Conservation (phyloP, 2,329 filamentous ascomycete species). For the Parascedosporium putredinis region DNA sequence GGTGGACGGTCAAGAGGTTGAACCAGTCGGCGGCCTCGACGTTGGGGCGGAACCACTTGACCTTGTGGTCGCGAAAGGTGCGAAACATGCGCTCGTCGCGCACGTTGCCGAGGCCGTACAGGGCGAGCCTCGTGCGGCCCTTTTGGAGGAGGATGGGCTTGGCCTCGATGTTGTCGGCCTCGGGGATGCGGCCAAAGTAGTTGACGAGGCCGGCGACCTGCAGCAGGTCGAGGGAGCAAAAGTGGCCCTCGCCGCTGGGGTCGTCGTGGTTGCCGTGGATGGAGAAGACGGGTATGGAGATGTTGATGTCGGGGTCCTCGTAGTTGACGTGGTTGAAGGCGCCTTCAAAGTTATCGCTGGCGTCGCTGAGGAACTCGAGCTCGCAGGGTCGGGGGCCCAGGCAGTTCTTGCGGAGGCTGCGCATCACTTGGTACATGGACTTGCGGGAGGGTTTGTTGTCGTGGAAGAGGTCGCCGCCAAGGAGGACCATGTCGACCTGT, state of each 20-base stretch:
- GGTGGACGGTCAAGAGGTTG: conserved; percentile 88
- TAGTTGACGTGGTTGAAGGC: conserved; percentile 95
- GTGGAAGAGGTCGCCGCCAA: conserved; percentile 92
- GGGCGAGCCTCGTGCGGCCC: conserved; percentile 78
- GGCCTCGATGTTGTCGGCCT: conserved; percentile 86
- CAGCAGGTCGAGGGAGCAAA: conserved; percentile 80
- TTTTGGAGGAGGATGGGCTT: conserved; percentile 93
- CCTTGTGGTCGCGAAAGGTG: conserved; percentile 84
- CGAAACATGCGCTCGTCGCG: conserved; percentile 90
- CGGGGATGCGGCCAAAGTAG: conserved; percentile 86
- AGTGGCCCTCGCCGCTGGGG: conserved; percentile 89
- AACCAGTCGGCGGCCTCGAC: conserved; percentile 71
- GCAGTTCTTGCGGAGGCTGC: conserved; percentile 84
- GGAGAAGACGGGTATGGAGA: conserved; percentile 93
- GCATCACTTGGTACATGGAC: conserved; percentile 95
- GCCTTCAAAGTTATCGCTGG: conserved; percentile 79
- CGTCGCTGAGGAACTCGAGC: conserved; percentile 88
- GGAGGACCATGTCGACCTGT: conserved; percentile 86
- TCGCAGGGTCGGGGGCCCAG: conserved; percentile 92
- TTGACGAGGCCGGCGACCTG: conserved; percentile 88
- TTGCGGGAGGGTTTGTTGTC: conserved; percentile 96
- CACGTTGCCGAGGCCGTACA: conserved; percentile 93
- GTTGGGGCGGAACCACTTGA: conserved; percentile 82
- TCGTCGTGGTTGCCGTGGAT: conserved; percentile 99
- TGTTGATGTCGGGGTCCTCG: conserved; percentile 92